Evolutionary conservation across 495 filamentous ascomycete species (phyloP).

Genomic region (Xylaria grammica): DNA sequence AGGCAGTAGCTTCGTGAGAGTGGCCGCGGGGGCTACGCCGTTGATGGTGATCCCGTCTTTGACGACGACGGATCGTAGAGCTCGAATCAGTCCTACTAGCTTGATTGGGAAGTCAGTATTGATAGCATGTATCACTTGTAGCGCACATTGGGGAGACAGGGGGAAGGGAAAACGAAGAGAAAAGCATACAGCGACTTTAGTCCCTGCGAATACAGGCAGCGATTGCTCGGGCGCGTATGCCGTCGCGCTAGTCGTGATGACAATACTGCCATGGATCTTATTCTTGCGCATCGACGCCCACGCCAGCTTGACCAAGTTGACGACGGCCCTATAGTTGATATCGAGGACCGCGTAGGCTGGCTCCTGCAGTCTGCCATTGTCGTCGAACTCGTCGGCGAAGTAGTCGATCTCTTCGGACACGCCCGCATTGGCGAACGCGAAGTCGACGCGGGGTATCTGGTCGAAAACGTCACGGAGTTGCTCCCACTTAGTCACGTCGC

Average conservation of each 20-base stretch:
- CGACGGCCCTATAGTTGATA: slow-evolving; percentile 31
- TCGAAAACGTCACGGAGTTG: slow-evolving; percentile 23
- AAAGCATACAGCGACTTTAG: slow-evolving; percentile 34
- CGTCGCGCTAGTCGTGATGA: slow-evolving; percentile 43
- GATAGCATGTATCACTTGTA: not conserved
- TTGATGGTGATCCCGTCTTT: slow-evolving; percentile 40
- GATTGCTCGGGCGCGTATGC: slow-evolving; percentile 41
- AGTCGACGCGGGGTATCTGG: slow-evolving; percentile 29
- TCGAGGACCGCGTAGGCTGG: slow-evolving; percentile 32
- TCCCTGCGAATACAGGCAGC: slow-evolving; percentile 38
- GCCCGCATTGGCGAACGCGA: slow-evolving; percentile 40
- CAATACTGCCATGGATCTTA: slow-evolving; percentile 36
- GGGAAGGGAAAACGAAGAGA: no score
- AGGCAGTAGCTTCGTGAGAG: slow-evolving; percentile 35
- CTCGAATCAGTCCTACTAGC: slow-evolving; percentile 19
- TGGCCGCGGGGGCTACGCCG: slow-evolving; percentile 39
- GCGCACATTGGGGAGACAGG: no score
- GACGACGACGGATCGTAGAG: slow-evolving; percentile 31
- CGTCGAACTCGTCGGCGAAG: slow-evolving; percentile 28
- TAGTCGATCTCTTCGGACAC: slow-evolving; percentile 31
- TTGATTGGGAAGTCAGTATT: not conserved
- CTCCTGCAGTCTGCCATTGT: slow-evolving; percentile 28
- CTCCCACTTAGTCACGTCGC: slow-evolving; percentile 30
- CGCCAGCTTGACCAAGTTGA: slow-evolving; percentile 37
- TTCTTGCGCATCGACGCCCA: slow-evolving; percentile 25